These are phyloP conservation scores for Passalora sequoiae DNA, from an alignment of 2,329 filamentous ascomycete species.

Conservation along the genomic window DNA sequence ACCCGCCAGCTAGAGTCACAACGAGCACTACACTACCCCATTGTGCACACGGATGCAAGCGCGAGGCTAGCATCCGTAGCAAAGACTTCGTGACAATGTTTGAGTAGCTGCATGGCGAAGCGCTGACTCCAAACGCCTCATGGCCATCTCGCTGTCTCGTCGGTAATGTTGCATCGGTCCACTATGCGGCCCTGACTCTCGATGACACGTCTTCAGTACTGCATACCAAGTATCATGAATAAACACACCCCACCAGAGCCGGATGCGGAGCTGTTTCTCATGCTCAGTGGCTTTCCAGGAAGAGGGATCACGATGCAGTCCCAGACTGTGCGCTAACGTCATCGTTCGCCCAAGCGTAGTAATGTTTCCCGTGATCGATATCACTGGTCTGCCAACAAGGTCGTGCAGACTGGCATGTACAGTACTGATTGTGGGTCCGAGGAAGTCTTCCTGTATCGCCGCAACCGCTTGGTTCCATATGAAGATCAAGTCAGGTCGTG, in stretches of 20 bases:
- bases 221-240: constrained; percentile 52
- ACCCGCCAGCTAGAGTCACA: too few relatives aligned
- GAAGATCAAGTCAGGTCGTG: constrained; percentile 37
- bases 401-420: constrained; percentile 39
- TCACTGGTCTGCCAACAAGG: constrained; percentile 38
- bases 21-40: too few relatives aligned
- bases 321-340: constrained; percentile 52
- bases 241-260: constrained; percentile 54
- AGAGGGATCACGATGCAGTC: constrained; percentile 51
- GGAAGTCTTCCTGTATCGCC: constrained; percentile 40
- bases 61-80: too few relatives aligned
- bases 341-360: constrained; percentile 53
- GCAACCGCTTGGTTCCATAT: constrained; percentile 41
- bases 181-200: too few relatives aligned
- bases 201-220: too few relatives aligned
- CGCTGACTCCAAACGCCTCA: too few relatives aligned
- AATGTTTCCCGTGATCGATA: constrained; percentile 45
- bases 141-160: too few relatives aligned
- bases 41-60: too few relatives aligned
- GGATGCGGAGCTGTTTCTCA: constrained; percentile 50
- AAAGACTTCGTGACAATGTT: too few relatives aligned
- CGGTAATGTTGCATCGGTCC: neutral
- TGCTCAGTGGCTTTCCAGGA: constrained; percentile 48
- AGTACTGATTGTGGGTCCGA: constrained; percentile 39
- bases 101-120: too few relatives aligned